These are phyloP conservation scores for Kandelia obovata DNA, from an alignment of 345 rosid genomes.

Conservation along the genomic window DNA sequence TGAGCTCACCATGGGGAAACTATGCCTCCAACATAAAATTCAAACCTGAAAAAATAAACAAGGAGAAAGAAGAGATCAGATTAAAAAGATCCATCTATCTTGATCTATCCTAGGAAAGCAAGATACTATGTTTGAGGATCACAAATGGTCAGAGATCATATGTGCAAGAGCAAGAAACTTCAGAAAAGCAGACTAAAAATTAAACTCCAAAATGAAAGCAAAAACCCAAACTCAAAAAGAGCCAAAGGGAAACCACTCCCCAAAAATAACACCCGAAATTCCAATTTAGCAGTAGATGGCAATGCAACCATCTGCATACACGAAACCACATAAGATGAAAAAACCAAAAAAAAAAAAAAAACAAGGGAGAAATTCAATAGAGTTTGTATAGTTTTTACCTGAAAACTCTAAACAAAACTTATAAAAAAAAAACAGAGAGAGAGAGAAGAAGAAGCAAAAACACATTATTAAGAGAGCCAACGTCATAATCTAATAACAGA, in stretches of 20 bases:
- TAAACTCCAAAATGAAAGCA: neutral
- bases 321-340: too few species aligned
- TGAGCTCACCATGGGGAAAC: slow-evolving; percentile 82
- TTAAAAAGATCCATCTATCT: slow-evolving; percentile 18
- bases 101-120: slow-evolving; percentile 25
- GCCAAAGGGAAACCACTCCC: too few species aligned
- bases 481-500: too few species aligned
- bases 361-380: too few species aligned
- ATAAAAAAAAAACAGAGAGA: too few species aligned
- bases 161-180: neutral
- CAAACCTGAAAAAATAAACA: slow-evolving; percentile 49
- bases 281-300: neutral
- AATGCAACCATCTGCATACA: neutral
- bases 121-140: slow-evolving; percentile 10
- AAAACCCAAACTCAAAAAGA: neutral
- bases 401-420: too few species aligned
- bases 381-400: too few species aligned
- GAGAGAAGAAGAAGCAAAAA: too few species aligned
- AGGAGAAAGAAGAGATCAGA: slow-evolving; percentile 38
- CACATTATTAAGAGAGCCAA: too few species aligned
- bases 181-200: neutral
- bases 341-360: neutral
- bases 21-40: slow-evolving; percentile 53
- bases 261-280: slow-evolving; percentile 17
- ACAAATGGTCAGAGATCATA: neutral